Percentiles rank a stretch among this genome's conserved stretches.
Conservation (phyloP, 352 stramenopile species). For the Pythium myriotylum region DNA sequence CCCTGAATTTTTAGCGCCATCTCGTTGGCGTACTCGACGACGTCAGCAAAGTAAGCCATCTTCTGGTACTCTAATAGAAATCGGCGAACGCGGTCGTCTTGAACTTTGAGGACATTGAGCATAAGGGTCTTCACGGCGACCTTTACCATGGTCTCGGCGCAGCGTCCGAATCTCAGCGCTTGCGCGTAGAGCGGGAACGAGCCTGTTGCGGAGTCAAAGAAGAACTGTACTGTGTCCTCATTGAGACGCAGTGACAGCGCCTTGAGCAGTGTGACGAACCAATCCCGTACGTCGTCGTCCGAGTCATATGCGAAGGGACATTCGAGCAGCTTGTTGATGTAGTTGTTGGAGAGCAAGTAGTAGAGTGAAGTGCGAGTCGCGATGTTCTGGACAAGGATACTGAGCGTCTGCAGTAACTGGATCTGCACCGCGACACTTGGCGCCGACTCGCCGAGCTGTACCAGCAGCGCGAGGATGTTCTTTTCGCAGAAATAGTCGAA, state of each 20-base stretch:
- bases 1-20: conserved; percentile 78
- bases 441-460: conserved; percentile 74
- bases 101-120: conserved; percentile 82
- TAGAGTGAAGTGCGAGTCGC: conserved; percentile 90
- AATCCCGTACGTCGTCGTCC: conserved; percentile 88
- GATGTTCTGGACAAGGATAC: conserved; percentile 92
- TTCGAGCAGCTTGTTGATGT: conserved; percentile 93
- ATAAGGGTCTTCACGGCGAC: conserved; percentile 88
- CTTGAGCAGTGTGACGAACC: conserved; percentile 90
- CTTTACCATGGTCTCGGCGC: conserved; percentile 83
- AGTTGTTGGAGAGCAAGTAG: conserved; percentile 96
- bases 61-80: conserved; percentile 79
- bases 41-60: conserved; percentile 80
- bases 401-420: conserved; percentile 93
- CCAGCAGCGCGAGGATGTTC: conserved; percentile 92
- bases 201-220: conserved; percentile 58
- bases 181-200: conserved; percentile 78
- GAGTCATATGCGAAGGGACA: conserved; percentile 65
- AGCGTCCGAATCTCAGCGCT: conserved; percentile 69
- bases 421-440: conserved; percentile 81
- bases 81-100: conserved; percentile 70
- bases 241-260: conserved; percentile 85
- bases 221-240: conserved; percentile 90
- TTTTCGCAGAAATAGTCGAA: conserved; percentile 98
- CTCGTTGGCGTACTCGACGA: conserved; percentile 76